phyloP scores from a whole-genome alignment of 306 rosid species.

The Castanea sativa region DNA sequence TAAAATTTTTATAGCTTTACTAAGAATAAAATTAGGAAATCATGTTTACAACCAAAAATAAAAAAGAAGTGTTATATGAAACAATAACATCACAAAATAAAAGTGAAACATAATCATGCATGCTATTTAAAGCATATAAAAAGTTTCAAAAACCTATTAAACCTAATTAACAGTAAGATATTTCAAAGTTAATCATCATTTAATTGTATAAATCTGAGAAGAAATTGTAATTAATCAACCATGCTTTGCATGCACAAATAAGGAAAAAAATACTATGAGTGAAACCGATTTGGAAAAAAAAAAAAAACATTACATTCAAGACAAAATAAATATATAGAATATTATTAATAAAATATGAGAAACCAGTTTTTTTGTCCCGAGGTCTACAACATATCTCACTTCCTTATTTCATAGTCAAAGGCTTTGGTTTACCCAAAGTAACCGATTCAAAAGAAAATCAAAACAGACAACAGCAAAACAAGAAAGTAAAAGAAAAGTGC shows the following conservation, averaged over 20 bases:
- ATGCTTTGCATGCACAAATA: too few relatives aligned
- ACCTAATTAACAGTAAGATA: not conserved
- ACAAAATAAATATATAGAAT: too few relatives aligned
- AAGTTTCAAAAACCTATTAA: not conserved
- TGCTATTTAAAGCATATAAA: not conserved
- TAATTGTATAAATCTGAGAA: too few relatives aligned
- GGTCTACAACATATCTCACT: not conserved
- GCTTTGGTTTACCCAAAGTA: not conserved
- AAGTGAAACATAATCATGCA: not conserved
- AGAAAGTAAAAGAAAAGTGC: not conserved
- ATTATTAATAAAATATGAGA: too few relatives aligned
- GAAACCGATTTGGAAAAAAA: too few relatives aligned
- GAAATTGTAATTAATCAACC: too few relatives aligned
- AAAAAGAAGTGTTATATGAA: not conserved
- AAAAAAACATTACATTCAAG: too few relatives aligned
- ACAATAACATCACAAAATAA: not conserved
- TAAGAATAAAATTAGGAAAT: not conserved
- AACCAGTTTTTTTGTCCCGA: not conserved
- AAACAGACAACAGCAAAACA: not conserved
- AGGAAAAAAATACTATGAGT: too few relatives aligned
- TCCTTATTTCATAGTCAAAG: not conserved
- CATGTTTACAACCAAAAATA: not conserved
- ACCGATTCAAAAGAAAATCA: not conserved
- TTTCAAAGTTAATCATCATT: too few relatives aligned
- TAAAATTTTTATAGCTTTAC: not conserved